A percentile compares a stretch with the other conserved stretches of the same genome.
phyloP scores from a whole-genome alignment of 495 filamentous ascomycete species.

The Neurospora discreta region DNA sequence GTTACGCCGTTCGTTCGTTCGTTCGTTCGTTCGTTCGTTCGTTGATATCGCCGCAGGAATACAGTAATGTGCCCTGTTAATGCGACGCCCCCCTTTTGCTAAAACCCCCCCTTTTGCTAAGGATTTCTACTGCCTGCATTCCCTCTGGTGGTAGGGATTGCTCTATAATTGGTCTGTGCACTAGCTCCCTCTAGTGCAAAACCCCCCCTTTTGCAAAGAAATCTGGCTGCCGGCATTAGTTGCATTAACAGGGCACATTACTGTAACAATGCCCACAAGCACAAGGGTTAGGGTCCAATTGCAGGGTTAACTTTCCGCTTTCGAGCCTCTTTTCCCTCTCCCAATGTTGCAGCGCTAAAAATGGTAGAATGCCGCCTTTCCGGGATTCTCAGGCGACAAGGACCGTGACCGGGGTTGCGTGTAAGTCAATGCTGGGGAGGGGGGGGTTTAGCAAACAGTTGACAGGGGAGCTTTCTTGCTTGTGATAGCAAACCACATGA shows the following conservation, averaged over 20 bases:
- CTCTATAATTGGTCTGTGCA: too few species aligned
- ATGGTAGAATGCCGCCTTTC: not conserved
- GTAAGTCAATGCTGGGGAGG: not conserved
- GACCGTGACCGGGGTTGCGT: not conserved
- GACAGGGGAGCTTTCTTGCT: not conserved
- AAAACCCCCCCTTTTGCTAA: too few species aligned
- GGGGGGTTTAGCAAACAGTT: too few species aligned
- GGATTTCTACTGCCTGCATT: too few species aligned
- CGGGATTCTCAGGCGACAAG: not conserved
- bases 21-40: not conserved
- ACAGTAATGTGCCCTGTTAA: too few species aligned
- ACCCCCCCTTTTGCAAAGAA: too few species aligned
- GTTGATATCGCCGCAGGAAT: not conserved
- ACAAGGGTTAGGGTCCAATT: not conserved
- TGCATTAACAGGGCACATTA: too few species aligned
- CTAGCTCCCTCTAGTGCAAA: too few species aligned
- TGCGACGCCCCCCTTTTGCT: too few species aligned
- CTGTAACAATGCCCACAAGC: too few species aligned
- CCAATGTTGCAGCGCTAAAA: not conserved
- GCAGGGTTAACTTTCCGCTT: not conserved
- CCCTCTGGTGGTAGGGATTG: too few species aligned
- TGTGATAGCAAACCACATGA: not conserved
- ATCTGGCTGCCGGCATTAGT: too few species aligned
- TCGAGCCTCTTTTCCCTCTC: not conserved
- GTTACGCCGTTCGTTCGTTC: not conserved